Evolutionary conservation across 345 rosid genomes (phyloP), one percentile per base, ranked within the genome.

Genomic region (Trapa incisa): DNA sequence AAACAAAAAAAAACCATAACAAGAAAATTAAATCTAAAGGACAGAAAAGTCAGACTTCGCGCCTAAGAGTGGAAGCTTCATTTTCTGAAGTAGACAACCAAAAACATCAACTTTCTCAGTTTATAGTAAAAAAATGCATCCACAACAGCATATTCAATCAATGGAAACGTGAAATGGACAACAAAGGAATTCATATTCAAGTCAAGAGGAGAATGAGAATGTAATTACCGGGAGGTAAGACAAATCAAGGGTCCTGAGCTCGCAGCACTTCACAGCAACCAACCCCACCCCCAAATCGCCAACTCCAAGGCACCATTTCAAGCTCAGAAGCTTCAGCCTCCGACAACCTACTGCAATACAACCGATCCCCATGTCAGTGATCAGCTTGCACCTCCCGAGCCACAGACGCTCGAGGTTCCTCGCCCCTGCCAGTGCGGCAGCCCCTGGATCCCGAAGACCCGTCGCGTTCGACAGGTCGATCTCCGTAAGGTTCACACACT

Each of bases 291-390:
- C 88, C 43, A 82, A 71, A 80, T 88, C 90, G 65, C 84, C 84
- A 63, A 85, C 82, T 13, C 87, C 81, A 62, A 85, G 67, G 73
- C 94, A 85, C 94, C 89, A 88, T 67, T 84, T 88, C 75, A 85
- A 80, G 83, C 83, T 71, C 64, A 88, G 69, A 71, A 78, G 67
- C 70, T 43, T 87, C 83, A 87, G 67, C 72, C 80, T 85, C 71
- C 74, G 71, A 54, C 89, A 87, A 52, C 89, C 88, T 64, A 83
- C 93, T 0, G 93, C 88, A 52, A 82, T 72, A 63, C 86, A 87
- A 6, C 89, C 89, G 58, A 87, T 72, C 32, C 93, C 93, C 81
- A 87, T 78, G 80, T 85, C 89, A 11, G 87, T 83, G 50, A 85
- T 78, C 75, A 79, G 64, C 78, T 87, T 87, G 67, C 93, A 87